Conservation (phyloP, 495 filamentous ascomycete species). For the Podospora didyma region DNA sequence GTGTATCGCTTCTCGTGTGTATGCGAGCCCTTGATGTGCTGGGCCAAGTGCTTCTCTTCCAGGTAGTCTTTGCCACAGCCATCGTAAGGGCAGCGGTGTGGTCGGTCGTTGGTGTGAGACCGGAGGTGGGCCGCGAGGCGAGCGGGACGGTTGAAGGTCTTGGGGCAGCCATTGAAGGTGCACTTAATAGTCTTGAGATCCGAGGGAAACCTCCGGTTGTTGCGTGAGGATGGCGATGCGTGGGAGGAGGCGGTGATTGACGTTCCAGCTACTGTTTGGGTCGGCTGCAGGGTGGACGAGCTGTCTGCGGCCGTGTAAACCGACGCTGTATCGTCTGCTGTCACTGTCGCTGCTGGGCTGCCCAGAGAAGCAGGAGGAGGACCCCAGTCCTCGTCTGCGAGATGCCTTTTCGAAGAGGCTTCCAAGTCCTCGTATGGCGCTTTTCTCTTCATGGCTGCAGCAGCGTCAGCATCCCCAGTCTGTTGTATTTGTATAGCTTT, state of each 20-base stretch:
- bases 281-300: conserved; percentile 5
- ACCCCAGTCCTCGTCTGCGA: not conserved
- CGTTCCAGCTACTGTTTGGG: conserved; percentile 20
- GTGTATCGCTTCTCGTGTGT: conserved; percentile 64
- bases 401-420: not conserved
- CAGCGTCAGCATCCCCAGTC: too few relatives aligned
- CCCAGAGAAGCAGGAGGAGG: not conserved
- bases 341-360: not conserved
- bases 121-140: conserved; percentile 72
- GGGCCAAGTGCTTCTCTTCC: conserved; percentile 73
- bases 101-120: conserved; percentile 75
- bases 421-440: conserved; percentile 9
- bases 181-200: conserved; percentile 72
- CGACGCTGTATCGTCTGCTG: conserved; percentile 13
- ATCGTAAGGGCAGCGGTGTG: conserved; percentile 61
- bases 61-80: conserved; percentile 79
- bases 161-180: conserved; percentile 62
- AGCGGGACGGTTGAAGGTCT: conserved; percentile 84
- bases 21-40: conserved; percentile 80
- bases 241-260: conserved; percentile 29
- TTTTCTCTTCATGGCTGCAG: conserved; percentile 27
- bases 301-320: conserved; percentile 10
- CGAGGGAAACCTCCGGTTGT: conserved; percentile 57
- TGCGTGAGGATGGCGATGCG: conserved; percentile 52
- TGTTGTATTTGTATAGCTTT: too few relatives aligned